Evolutionary conservation across 306 rosid species (phyloP).

Genomic region (Myrica gale): DNA sequence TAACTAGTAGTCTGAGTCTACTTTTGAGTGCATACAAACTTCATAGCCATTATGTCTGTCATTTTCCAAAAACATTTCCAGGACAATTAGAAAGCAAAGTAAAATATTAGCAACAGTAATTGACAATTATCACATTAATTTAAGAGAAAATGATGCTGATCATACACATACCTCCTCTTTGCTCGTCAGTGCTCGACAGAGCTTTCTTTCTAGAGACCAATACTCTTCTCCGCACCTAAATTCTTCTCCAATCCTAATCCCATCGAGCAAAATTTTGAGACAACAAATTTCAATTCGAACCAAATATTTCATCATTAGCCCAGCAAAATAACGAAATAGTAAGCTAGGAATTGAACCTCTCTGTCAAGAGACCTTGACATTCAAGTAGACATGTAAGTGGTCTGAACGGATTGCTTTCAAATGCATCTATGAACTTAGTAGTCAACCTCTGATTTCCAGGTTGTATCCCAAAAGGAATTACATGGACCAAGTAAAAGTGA

Average conservation of each 20-base stretch:
- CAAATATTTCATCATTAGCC: neutral
- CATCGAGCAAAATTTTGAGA: conserved; percentile 29
- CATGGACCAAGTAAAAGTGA: conserved; percentile 15
- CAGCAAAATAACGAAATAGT: conserved; percentile 8
- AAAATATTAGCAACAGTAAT: neutral
- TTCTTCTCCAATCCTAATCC: conserved; percentile 62
- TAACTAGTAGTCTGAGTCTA: neutral
- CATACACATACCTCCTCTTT: conserved; percentile 48
- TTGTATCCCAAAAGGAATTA: conserved; percentile 36
- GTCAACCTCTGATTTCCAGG: conserved; percentile 34
- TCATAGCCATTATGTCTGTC: neutral
- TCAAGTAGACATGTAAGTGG: conserved; percentile 55
- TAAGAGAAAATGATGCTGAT: neutral
- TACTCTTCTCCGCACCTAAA: conserved; percentile 73
- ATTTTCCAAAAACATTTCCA: neutral
- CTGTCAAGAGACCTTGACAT: conserved; percentile 56
- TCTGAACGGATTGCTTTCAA: conserved; percentile 41
- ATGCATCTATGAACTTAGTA: conserved; percentile 35
- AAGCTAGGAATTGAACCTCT: conserved; percentile 44
- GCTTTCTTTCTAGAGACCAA: conserved; percentile 89
- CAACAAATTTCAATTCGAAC: conserved; percentile 19
- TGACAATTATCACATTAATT: neutral
- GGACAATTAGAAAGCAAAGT: neutral
- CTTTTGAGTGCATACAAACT: neutral
- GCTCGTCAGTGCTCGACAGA: conserved; percentile 57